Base-by-base conservation (phyloP, 2,329 filamentous ascomycete species). In the Ceratocystis destructans region DNA sequence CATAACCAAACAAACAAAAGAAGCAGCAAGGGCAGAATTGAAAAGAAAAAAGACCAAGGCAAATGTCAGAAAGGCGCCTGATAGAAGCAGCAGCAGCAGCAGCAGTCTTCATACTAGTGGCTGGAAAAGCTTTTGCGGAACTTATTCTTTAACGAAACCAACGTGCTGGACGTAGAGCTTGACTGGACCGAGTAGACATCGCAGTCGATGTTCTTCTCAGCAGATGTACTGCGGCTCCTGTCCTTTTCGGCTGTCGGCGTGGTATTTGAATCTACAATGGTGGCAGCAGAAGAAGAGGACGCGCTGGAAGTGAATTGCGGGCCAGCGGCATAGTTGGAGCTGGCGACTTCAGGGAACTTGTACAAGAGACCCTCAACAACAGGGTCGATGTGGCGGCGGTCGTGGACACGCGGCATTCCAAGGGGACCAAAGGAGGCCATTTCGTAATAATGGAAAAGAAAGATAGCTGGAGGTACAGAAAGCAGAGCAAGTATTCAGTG, bases 361-460 rank as follows among this genome's bases (percentile, higher is more conserved):
- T 69, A 68, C 63, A 70, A 64, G 62, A 70, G 67, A 61, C 68
- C 67, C 62, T 71, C 67, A 37, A 71, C 62, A 1, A 71, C 50
- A 41, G 69, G 68, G 53, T 65, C 65, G 63, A 69, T 55, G 64
- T 70, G 69, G n/a, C 69, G 61, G 53, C 69, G 68, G 62, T 70
- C 69, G 44, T 50, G 55, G 61, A 69, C 25, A 33, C 61, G 66
- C n/a, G 66, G 66, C 61, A 68, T 57, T 20, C 66, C 64, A 41
- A 68, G 61, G 22, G 66, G 48, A 57, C 66, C 66, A 50, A 63
- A 68, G 61, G 66, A 61, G 22, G 66, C 59, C 66, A 68, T 68
- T 61, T 63, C 66, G 50, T 1, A 31, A n/a, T 2, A 41, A 28
- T n/a, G 59, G 12, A 25, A 48, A 0, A 53, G 25, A 44, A 15